Evolutionary conservation across 345 rosid species (phyloP), one percentile per base, ranked within the genome.

Genomic region (Arabidopsis suecica): DNA sequence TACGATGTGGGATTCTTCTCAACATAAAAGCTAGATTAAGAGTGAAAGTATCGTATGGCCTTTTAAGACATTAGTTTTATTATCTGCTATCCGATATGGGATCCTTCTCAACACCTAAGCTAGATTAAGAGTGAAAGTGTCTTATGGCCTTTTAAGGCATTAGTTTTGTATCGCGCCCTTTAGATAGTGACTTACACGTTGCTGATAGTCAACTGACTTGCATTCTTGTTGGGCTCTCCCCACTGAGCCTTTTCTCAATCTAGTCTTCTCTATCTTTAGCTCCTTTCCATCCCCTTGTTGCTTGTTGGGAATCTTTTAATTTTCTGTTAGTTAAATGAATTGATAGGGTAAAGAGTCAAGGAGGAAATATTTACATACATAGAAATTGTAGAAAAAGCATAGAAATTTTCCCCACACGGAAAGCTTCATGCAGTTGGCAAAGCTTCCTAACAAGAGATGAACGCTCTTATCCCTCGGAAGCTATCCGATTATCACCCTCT

Each of bases 1-100:
- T 45, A 20, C 20, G 49, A 45, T n/a, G 3, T 45, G 16, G 18
- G 20, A 45, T 6, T 45, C 18, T 45, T n/a, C 8, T 45, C 20
- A 45, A 45, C 20, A 5, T 1, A 14, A 45, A 14, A 45, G 49
- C 20, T 45, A 28, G 34, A 25, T 28, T 25, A 30, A 23, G 16
- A 54, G 2, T 28, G 34, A 11, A 13, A 22, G 61, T 32, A 32
- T 55, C 4, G 0, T 28, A 13, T 23, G 6, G 57, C 25, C 50
- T 6, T 16, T 41, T 11, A 42, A 20, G 63, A 67, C 57, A 71
- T 10, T 34, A 14, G 30, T 60, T 33, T 59, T 71, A 13, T 34
- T 59, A 23, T 7, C 14, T 14, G 1, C 6, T 33, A 12, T 34
- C 33, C 7, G 1, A 34, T 25, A 7, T 68, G 38, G 5, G 73